Base-by-base conservation (phyloP, 1,284 basidiomycete species). In the Ustilago shanxiensis region DNA sequence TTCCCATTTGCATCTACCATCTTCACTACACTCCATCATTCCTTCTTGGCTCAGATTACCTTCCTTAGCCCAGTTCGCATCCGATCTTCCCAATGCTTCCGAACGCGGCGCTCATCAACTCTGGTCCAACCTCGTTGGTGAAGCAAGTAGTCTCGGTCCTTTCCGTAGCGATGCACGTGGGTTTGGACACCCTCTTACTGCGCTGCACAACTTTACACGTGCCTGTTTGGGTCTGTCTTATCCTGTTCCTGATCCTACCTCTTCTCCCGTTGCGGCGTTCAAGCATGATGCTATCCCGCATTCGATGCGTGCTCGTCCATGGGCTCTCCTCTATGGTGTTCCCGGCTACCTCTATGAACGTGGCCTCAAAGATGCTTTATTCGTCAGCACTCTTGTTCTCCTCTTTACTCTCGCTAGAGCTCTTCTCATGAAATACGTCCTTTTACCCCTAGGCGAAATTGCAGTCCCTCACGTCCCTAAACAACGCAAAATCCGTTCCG, bases 91-190 rank as follows among this genome's bases (percentile, higher is more conserved):
- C 39, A 82, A 82, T 49, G 79, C 80, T 11, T 81, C 79, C 18
- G 57, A 79, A 49, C 59, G 54, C 35, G 62, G 70, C 28, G 56
- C 37, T 4, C 54, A 71, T 26, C 66, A 69, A 26, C 33, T 57
- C 28, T 80, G 65, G 49, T 72, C 63, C 52, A 69, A 69, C 33
- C 11, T 71, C 11, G 39, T 62, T 20, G 53, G 58, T 33, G 67
- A 69, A 53, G 61, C 62, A 56, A 61, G 58, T 1, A 72, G 58
- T 35, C 60, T 72, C 7, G 79, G 80, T 45, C 80, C 80, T 5
- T 82, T 82, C 50, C 70, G 80, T 18, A 80, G 79, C 61, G 80
- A 82, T 29, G 80, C 80, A 0, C 67, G 72, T 16, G 80, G 80
- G 9, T 82, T 82, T 33, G 80, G 80, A 14, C 80, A 82, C 51